Evolutionary conservation across 495 filamentous ascomycete genomes (phyloP).

Genomic region (Platismatia glauca): DNA sequence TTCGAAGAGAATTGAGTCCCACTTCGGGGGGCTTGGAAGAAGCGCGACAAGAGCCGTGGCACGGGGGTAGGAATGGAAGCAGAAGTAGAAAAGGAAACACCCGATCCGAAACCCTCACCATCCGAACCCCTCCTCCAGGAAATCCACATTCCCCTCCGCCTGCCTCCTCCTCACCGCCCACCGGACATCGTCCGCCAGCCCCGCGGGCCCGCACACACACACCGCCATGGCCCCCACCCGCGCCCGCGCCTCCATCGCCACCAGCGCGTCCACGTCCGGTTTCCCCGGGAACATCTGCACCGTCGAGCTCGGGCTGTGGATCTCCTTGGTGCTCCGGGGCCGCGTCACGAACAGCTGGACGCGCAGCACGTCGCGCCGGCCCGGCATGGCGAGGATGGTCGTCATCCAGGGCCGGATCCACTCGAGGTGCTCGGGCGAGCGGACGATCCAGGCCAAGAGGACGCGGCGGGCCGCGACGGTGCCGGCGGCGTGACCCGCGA

Average conservation of each 20-base stretch:
- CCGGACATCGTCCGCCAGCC: conserved; percentile 75
- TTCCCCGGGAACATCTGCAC: conserved; percentile 80
- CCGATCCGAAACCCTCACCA: conserved; percentile 45
- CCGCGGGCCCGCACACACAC: conserved; percentile 77
- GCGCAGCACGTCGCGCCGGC: conserved; percentile 65
- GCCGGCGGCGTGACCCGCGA: conserved; percentile 61
- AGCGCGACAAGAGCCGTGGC: no score
- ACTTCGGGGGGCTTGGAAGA: no score
- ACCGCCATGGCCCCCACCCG: conserved; percentile 87
- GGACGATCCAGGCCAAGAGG: conserved; percentile 83
- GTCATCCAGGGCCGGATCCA: conserved; percentile 96
- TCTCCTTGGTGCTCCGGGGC: conserved; percentile 63
- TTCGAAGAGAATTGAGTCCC: no score
- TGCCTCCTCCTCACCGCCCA: conserved; percentile 60
- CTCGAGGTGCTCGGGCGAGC: conserved; percentile 75
- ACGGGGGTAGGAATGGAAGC: no score
- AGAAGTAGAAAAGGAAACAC: neutral
- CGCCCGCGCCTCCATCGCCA: conserved; percentile 65
- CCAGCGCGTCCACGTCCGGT: conserved; percentile 68
- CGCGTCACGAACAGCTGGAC: conserved; percentile 84
- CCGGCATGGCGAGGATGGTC: conserved; percentile 66
- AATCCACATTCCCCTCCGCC: conserved; percentile 57
- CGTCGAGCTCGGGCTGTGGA: conserved; percentile 57
- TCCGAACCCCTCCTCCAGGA: conserved; percentile 80
- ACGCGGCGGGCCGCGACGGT: conserved; percentile 72